phyloP scores from a whole-genome alignment of 345 rosid species.

The Citrus inodora region DNA sequence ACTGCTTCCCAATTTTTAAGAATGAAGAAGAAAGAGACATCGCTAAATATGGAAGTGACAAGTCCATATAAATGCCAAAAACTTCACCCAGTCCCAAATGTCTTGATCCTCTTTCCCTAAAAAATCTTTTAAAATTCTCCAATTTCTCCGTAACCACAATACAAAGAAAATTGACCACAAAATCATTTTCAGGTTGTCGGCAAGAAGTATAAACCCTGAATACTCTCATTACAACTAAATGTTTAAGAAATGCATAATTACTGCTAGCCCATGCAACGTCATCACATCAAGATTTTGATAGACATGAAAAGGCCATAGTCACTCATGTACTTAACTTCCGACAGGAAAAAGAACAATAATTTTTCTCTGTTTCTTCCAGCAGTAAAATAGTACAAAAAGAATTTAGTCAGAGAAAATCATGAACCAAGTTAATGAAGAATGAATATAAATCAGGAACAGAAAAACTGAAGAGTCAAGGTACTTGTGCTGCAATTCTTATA shows the following conservation, averaged over 20 bases:
- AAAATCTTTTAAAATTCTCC: background rate
- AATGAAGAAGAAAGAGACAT: background rate
- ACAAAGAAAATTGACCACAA: background rate
- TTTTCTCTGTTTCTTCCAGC: background rate
- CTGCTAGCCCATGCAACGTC: background rate
- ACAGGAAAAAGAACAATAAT: background rate
- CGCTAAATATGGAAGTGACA: background rate
- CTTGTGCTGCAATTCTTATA: too few species aligned
- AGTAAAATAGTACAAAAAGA: too few species aligned
- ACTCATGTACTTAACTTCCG: background rate
- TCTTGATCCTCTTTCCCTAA: background rate
- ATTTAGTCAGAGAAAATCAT: too few species aligned
- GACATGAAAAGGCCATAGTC: background rate
- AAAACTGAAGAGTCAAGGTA: too few species aligned
- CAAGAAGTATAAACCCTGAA: background rate
- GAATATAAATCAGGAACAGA: too few species aligned
- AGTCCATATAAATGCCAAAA: background rate
- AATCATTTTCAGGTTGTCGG: background rate
- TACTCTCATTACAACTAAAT: background rate
- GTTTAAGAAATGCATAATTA: background rate
- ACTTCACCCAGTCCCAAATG: background rate
- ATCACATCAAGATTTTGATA: background rate
- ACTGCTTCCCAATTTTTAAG: background rate
- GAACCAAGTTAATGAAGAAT: too few species aligned
- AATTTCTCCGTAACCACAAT: background rate